A percentile compares a stretch with the other conserved stretches of the same genome.
Conservation (phyloP, 345 rosid genomes). For the Ailanthus altissimus region DNA sequence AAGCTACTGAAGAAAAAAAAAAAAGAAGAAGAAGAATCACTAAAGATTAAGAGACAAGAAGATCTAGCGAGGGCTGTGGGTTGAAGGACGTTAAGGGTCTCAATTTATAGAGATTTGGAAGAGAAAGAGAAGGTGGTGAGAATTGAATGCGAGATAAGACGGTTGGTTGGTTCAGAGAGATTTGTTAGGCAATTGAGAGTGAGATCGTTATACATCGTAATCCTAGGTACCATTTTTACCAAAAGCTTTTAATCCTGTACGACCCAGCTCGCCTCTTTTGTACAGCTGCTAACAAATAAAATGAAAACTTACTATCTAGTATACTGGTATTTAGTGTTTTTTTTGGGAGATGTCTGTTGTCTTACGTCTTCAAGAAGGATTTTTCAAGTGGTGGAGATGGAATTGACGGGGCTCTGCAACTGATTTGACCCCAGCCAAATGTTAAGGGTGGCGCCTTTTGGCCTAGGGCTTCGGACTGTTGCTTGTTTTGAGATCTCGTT, state of each 20-base stretch:
- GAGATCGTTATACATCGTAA: constrained; percentile 57
- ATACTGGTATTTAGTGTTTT: constrained; percentile 23
- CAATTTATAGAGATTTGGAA: constrained; percentile 30
- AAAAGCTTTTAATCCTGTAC: constrained; percentile 37
- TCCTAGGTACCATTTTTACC: constrained; percentile 47
- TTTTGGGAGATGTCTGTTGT: too few species aligned
- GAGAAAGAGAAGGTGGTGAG: constrained; percentile 9
- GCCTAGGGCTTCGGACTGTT: constrained; percentile 27
- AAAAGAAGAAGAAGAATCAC: not conserved
- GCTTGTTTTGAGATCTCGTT: constrained; percentile 35
- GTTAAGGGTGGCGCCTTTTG: not conserved
- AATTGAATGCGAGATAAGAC: constrained; percentile 28
- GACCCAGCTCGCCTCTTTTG: constrained; percentile 26
- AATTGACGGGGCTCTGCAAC: constrained; percentile 34
- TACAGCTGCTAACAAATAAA: constrained; percentile 12
- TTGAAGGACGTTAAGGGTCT: constrained; percentile 29
- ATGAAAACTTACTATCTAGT: constrained; percentile 21
- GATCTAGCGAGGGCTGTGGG: not conserved
- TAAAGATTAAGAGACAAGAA: not conserved
- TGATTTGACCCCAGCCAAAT: too few species aligned
- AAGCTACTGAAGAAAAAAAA: not conserved
- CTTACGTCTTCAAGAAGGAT: not conserved
- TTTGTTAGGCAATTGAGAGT: constrained; percentile 26
- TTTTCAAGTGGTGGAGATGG: constrained; percentile 23
- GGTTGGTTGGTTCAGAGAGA: constrained; percentile 37